phyloP scores from a whole-genome alignment of 1,284 basidiomycete species.

The Cystobasidium sp. region DNA sequence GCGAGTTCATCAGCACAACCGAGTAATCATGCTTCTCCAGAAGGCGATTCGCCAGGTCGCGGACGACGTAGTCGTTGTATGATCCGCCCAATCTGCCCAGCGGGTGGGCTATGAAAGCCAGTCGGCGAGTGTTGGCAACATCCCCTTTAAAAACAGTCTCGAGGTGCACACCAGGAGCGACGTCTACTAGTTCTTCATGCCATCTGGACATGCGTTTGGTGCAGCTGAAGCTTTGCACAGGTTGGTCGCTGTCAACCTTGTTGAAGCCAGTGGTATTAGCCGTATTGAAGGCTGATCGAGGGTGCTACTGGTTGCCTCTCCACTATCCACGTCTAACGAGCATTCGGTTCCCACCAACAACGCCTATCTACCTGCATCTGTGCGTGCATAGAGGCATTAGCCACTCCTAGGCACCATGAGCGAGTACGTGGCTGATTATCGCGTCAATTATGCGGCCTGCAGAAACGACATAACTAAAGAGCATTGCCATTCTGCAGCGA shows the following conservation, averaged over 20 bases:
- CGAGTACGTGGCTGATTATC: conserved; percentile 16
- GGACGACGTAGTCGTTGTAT: conserved; percentile 47
- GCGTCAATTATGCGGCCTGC: neutral
- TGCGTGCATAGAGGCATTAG: no score
- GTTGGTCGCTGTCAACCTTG: no score
- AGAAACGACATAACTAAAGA: neutral
- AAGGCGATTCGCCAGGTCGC: conserved; percentile 18
- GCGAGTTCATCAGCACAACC: conserved; percentile 72
- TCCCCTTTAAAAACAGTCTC: conserved; percentile 11
- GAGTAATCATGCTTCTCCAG: conserved; percentile 60
- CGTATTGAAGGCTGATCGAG: no score
- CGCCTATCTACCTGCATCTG: no score
- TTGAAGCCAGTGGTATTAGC: no score
- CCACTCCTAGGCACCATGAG: conserved; percentile 18
- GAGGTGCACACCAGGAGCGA: neutral
- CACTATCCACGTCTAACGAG: no score
- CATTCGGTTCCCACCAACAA: no score
- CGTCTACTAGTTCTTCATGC: conserved; percentile 15
- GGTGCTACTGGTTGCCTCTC: no score
- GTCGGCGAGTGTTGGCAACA: neutral
- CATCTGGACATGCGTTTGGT: conserved; percentile 1
- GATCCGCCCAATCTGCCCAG: conserved; percentile 47
- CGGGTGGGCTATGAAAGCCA: conserved; percentile 51
- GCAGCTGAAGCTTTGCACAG: no score
- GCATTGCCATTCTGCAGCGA: conserved; percentile 21